Evolutionary conservation across 1,284 basidiomycete genomes (phyloP), one percentile per base, ranked within the genome.

Genomic region (Moesziomyces parantarcticus): DNA sequence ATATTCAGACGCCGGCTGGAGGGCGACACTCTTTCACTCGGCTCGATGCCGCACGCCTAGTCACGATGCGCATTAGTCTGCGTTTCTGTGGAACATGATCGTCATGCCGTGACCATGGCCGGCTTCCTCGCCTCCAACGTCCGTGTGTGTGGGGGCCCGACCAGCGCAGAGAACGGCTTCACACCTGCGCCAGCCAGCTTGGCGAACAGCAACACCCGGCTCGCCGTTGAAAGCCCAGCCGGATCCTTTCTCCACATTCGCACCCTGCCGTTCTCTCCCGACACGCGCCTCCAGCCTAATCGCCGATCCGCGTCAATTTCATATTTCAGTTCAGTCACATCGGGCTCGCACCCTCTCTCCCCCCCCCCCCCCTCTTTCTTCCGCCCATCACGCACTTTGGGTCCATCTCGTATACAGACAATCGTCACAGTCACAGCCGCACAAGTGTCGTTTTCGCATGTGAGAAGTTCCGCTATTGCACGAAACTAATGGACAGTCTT

Each of bases 391-490:
- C 11, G 13, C 13, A 32, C 18, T 43, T 23, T 29, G 26, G 36
- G 34, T 42, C 8, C 10, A 18, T 25, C 6, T 41, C 21, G 13
- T 44, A 22, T 6, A 18, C 14, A 14, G 1, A 8, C 3, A 10
- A n/a, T 42, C 18, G 40, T 25, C 41, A 50, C 7, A 42, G 40
- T 25, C 41, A 50, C 7, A 42, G 18, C 23, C 34, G 18, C 43
- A 68, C 55, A 51, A 58, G 50, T 23, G 8, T 42, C 46, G 65
- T 59, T 68, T 58, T 49, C 65, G 65, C 65, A 67, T 68, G 42
- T 60, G 65, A 39, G 36, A n/a, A 39, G 58, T 55, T 44, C 36
- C 23, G 47, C 45, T 48, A 23, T 49, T 52, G 47, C 46, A 53
- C 46, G 42, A 43, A 39, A 50, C 52, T 39, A 25, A 25, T 46